Percentiles rank a stretch among this genome's conserved stretches.
phyloP scores from a whole-genome alignment of 257 asterid species.

The Primulina eburnea region DNA sequence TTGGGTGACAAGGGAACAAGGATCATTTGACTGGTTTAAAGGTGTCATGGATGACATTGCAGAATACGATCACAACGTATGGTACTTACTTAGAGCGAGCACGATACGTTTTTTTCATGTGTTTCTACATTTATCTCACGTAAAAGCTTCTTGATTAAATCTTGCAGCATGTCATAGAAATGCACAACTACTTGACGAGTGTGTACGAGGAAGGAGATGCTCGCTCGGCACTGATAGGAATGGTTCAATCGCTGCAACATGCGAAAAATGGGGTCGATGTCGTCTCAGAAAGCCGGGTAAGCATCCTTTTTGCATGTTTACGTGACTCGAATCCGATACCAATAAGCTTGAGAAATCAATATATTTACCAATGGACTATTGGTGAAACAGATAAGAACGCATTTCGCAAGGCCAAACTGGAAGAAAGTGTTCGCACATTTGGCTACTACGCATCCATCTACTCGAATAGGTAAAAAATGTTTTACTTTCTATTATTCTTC shows the following conservation, averaged over 20 bases:
- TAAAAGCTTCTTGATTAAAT: neutral
- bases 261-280: slow-evolving; percentile 89
- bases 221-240: slow-evolving; percentile 82
- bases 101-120: neutral
- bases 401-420: slow-evolving; percentile 97
- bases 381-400: slow-evolving; percentile 65
- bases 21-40: slow-evolving; percentile 93
- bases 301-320: neutral
- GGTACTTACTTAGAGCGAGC: slow-evolving; percentile 17
- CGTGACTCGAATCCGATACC: neutral
- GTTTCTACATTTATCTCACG: neutral
- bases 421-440: slow-evolving; percentile 62
- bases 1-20: slow-evolving; percentile 97
- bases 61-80: slow-evolving; percentile 66
- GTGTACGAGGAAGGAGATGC: slow-evolving; percentile 96
- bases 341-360: neutral
- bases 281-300: slow-evolving; percentile 80
- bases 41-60: slow-evolving; percentile 96
- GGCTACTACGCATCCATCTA: slow-evolving; percentile 51
- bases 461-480: slow-evolving; percentile 57
- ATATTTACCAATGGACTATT: neutral
- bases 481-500: too few species aligned
- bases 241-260: slow-evolving; percentile 94
- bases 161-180: slow-evolving; percentile 72
- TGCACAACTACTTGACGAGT: slow-evolving; percentile 91